Base-by-base conservation (phyloP, 176 grass and related monocot genomes). In the Triticum monococcum region DNA sequence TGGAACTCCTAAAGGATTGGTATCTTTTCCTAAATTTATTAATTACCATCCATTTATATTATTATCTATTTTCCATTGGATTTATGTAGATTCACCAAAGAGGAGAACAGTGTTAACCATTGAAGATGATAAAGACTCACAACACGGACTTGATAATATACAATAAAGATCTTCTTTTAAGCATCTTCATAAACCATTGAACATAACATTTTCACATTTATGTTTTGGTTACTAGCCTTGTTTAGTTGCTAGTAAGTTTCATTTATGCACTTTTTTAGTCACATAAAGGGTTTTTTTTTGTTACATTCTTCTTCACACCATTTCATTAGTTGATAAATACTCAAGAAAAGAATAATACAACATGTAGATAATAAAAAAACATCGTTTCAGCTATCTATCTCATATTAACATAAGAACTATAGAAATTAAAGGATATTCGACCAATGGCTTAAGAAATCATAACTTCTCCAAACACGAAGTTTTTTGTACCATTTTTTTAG, bases 21-120 rank as follows among this genome's bases (percentile, higher is more conserved):
- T 89, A 79, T 13, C 20, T 57, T 79, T 89, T 68, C 70, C 72
- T 64, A 59, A 25, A 31, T 78, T 76, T 68, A 40, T 60, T 80
- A 11, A 14, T 31, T 50, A 70, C 35, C 28, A 7, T 87, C 52
- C 48, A 52, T 52, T 52, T 57, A 61, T n/a, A 26, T 59, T 11
- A 31, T 25, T 2, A 79, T 64, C 9, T 63, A 30, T 4, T 46
- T 57, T 79, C 63, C 8, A 36, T 46, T 87, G 24, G 24, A 41
- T 89, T 48, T 48, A 35, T 86, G 5, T 88, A 95, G 95, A 86
- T 85, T 91, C 88, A 45, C 46, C 68, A 17, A 98, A 98, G 90
- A 92, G 93, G 86, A 95, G 91, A 92, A 94, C 78, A 74, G 54
- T 87, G 64, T 84, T 89, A 61, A 88, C 61, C 43, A 12, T 91